Evolutionary conservation across 495 filamentous ascomycete species (phyloP).

Genomic region (Penicillium canescens): DNA sequence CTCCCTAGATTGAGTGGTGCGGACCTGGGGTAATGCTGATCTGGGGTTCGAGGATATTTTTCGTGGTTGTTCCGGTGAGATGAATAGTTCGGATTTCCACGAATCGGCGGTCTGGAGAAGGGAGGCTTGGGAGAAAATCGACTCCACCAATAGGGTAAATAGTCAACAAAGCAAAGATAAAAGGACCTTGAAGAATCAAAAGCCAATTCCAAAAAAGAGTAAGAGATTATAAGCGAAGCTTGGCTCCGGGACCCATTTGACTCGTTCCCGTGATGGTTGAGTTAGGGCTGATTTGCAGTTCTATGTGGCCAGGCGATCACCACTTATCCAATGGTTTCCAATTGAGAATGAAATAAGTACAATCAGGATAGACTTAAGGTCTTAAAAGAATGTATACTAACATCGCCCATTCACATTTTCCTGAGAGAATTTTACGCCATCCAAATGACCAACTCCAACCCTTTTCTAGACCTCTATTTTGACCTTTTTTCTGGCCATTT

Average conservation of each 20-base stretch:
- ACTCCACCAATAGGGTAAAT: conserved; percentile 37
- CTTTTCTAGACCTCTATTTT: too few species aligned
- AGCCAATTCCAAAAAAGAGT: not conserved
- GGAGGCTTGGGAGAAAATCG: conserved; percentile 18
- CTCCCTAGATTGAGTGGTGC: not conserved
- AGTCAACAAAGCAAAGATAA: not conserved
- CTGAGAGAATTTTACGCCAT: too few species aligned
- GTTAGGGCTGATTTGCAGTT: not conserved
- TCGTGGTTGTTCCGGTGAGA: conserved; percentile 20
- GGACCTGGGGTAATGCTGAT: conserved; percentile 26
- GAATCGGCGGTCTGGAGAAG: conserved; percentile 26
- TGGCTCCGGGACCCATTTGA: not conserved
- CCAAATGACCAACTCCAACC: too few species aligned
- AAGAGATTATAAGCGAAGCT: conserved; percentile 3
- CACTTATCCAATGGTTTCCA: not conserved
- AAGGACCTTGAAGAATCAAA: conserved; percentile 1
- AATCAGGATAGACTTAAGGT: too few species aligned
- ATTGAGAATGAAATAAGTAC: too few species aligned
- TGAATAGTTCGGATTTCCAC: conserved; percentile 30
- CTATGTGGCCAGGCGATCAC: too few species aligned
- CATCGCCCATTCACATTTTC: too few species aligned
- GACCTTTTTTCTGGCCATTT: too few species aligned
- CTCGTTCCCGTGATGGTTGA: not conserved
- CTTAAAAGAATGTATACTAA: too few species aligned
- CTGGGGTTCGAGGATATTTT: conserved; percentile 43